Evolutionary conservation across 208 protist genomes (phyloP), one percentile per base, ranked within the genome.

Genomic region (Leishmania lainsoni): DNA sequence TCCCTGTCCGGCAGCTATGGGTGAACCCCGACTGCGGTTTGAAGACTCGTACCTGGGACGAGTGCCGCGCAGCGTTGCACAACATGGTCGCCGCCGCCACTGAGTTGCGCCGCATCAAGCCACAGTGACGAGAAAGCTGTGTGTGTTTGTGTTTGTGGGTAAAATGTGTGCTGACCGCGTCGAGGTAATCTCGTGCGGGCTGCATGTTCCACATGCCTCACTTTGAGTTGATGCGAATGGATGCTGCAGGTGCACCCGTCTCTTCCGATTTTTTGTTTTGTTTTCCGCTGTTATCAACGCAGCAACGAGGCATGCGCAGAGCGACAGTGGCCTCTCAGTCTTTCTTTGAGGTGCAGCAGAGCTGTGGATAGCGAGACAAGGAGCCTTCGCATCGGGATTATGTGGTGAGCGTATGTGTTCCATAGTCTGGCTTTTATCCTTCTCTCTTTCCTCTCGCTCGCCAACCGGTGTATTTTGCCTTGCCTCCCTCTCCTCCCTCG

Each of bases 11-110:
- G 16, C 89, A 88, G 45, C 75, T 97, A 17, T 97, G 92, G 93
- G 87, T 96, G 26, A 97, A 97, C 80, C 95, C 95, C 72, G 95
- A 98, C 84, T 98, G 95, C 86, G 95, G 95, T 69, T 83, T 97
- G 10, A 98, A 98, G 82, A 98, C 95, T 35, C 84, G 94, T 59
- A 81, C 73, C 14, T 92, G 83, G 86, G 73, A 89, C 22, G 90
- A 93, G 79, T 81, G 75, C 39, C 75, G 84, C 48, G 77, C 79
- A 20, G 86, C 88, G 39, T 79, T 93, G 52, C 63, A 75, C 45
- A 91, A 90, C 80, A 91, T 93, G 90, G 90, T 93, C 32, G 86
- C 79, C 22, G 87, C 86, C 12, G 87, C 90, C 17, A 85, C 85
- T 68, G 65, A 84, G 42, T 74, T 93, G 39, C 87, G 90, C 75